These are phyloP conservation scores for Mycena latifolia DNA, from an alignment of 768 basidiomycete species.

Conservation along the genomic window DNA sequence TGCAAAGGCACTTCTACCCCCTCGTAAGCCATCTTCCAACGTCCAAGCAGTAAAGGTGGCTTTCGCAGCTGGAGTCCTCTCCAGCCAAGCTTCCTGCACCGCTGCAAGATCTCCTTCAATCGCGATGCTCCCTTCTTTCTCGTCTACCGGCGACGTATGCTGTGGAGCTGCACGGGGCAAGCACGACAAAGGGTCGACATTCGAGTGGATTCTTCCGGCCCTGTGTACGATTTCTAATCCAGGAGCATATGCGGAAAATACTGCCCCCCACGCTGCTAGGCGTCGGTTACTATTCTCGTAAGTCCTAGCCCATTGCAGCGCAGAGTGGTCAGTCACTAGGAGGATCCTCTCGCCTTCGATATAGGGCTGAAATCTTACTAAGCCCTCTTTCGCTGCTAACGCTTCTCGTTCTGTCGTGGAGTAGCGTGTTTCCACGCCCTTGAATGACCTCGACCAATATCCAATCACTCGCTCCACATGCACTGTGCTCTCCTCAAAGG, in stretches of 20 bases:
- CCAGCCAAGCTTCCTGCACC: too few relatives aligned
- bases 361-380: conserved; percentile 44
- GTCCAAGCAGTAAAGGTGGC: too few relatives aligned
- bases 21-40: too few relatives aligned
- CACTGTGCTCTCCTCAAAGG: too few relatives aligned
- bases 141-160: too few relatives aligned
- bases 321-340: conserved; percentile 27
- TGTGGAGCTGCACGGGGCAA: too few relatives aligned
- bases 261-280: conserved; percentile 40
- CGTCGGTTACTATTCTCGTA: conserved; percentile 29
- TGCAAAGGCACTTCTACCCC: too few relatives aligned
- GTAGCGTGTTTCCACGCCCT: conserved; percentile 41
- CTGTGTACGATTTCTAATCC: conserved; percentile 19
- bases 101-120: too few relatives aligned
- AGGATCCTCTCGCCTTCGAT: conserved; percentile 44
- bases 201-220: conserved; percentile 9
- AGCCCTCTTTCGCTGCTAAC: conserved; percentile 40
- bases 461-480: too few relatives aligned
- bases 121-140: too few relatives aligned
- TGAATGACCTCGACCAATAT: conserved; percentile 35
- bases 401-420: conserved; percentile 46
- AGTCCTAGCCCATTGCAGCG: conserved; percentile 22
- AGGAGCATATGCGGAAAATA: conserved; percentile 35
- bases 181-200: conserved; percentile 18
- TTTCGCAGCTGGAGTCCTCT: too few relatives aligned